Conservation (phyloP, 495 filamentous ascomycete genomes). For the Aspergillus diversus region DNA sequence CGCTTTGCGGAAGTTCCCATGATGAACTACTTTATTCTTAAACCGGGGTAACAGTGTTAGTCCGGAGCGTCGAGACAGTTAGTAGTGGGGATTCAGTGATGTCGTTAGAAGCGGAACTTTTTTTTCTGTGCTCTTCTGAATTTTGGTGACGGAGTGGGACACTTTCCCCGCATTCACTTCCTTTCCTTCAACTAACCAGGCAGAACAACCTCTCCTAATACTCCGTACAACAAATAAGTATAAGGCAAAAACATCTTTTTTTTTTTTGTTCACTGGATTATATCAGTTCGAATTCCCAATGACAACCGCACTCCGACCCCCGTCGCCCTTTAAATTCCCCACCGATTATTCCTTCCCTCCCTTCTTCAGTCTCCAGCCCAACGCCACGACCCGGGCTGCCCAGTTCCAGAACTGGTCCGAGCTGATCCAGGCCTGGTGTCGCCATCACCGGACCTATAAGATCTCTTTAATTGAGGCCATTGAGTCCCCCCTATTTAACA, state of each 20-base stretch:
- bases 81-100: neutral
- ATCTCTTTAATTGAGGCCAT: constrained; percentile 67
- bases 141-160: constrained; percentile 9
- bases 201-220: neutral
- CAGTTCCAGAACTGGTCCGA: constrained; percentile 84
- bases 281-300: neutral
- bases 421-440: constrained; percentile 85
- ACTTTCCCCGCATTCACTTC: constrained; percentile 1
- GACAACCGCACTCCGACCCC: neutral
- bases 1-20: constrained; percentile 61
- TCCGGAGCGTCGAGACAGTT: no score
- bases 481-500: constrained; percentile 61
- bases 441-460: constrained; percentile 70
- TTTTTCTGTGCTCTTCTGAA: neutral
- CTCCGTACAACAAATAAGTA: no score
- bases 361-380: constrained; percentile 72
- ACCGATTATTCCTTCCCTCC: constrained; percentile 21
- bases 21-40: constrained; percentile 38
- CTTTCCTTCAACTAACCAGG: neutral
- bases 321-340: constrained; percentile 16
- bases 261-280: no score
- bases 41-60: no score
- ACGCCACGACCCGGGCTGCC: constrained; percentile 69
- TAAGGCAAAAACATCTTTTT: no score
- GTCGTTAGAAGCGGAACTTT: constrained; percentile 5